Conservation (phyloP, 352 stramenopile species). For the Phytophthora chlamydospora region DNA sequence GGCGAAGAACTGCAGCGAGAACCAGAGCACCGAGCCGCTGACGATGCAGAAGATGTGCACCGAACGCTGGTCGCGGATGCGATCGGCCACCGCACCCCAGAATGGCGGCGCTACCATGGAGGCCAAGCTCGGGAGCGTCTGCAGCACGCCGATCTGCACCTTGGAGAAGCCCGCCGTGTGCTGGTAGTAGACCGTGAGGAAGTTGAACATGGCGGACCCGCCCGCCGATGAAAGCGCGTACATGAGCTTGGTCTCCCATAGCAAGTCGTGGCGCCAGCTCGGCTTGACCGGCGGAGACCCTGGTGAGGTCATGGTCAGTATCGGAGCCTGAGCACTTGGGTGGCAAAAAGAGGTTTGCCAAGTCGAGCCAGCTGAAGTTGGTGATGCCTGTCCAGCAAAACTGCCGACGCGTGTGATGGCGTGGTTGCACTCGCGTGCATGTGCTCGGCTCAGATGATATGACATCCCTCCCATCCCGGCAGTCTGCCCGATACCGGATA, state of each 20-base stretch:
- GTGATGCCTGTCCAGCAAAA: background rate
- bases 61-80: conserved; percentile 52
- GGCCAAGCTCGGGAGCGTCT: conserved; percentile 61
- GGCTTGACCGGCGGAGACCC: conserved; percentile 2
- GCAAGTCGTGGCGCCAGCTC: conserved; percentile 8
- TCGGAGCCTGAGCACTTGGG: background rate
- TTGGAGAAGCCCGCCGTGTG: conserved; percentile 63
- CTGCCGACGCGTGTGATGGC: conserved; percentile 2
- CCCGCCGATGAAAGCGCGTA: conserved; percentile 58
- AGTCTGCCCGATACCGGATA: background rate
- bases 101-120: conserved; percentile 63
- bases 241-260: conserved; percentile 67
- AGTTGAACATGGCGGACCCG: conserved; percentile 65
- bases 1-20: conserved; percentile 48
- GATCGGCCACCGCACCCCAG: conserved; percentile 68
- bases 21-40: conserved; percentile 55
- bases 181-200: conserved; percentile 72
- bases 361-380: background rate
- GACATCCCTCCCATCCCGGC: background rate
- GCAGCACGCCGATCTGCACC: conserved; percentile 72
- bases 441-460: conserved; percentile 2
- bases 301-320: background rate
- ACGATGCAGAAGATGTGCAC: conserved; percentile 69
- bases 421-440: conserved; percentile 11
- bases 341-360: conserved; percentile 4